phyloP scores from a whole-genome alignment of 176 grass and related monocot genomes.

The Lolium rigidum region DNA sequence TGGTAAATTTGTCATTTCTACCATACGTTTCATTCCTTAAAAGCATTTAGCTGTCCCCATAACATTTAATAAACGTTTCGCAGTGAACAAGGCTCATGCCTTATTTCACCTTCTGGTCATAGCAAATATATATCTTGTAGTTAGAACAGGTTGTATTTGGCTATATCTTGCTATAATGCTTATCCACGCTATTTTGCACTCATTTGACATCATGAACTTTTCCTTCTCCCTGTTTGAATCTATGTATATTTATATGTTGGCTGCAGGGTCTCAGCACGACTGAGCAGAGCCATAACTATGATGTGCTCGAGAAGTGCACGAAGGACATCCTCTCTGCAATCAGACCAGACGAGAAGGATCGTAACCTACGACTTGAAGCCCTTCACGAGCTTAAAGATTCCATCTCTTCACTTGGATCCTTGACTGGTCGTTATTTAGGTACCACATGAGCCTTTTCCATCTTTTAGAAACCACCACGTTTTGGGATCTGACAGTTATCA shows the following conservation, averaged over 20 bases:
- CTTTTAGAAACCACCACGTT: no score
- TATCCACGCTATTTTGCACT: not conserved
- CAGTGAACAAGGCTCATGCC: not conserved
- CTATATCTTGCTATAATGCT: not conserved
- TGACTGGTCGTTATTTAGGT: not conserved
- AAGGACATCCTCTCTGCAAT: not conserved
- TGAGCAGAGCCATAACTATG: no score
- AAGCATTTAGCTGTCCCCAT: no score
- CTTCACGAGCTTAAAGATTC: not conserved
- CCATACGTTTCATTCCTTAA: no score
- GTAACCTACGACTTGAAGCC: not conserved
- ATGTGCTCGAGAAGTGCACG: not conserved
- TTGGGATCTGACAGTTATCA: no score
- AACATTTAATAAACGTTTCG: no score
- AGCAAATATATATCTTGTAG: not conserved
- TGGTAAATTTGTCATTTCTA: no score
- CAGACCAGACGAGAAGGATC: not conserved
- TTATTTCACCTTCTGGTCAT: not conserved
- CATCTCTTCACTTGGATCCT: not conserved
- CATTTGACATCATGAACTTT: not conserved
- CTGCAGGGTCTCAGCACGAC: not conserved
- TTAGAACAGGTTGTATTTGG: not conserved
- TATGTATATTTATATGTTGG: not conserved
- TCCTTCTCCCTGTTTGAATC: not conserved
- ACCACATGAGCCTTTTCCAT: no score